Conservation (phyloP, 805 yeast species). For the Candida hispaniensis region DNA sequence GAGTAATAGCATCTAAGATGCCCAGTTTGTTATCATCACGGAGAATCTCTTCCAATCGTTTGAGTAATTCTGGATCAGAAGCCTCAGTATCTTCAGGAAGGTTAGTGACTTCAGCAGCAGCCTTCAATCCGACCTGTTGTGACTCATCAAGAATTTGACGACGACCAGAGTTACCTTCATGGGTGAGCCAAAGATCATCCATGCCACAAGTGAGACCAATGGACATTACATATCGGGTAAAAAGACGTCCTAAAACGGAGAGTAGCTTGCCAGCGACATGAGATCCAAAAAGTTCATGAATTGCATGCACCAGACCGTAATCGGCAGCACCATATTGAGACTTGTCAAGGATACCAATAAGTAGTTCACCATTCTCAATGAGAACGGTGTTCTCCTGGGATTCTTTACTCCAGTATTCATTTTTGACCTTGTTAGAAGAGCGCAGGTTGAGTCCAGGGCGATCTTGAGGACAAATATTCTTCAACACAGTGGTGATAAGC, state of each 20-base stretch:
- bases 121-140: constrained; percentile 73
- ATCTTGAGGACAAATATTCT: constrained; percentile 74
- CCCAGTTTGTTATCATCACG: constrained; percentile 90
- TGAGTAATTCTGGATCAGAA: constrained; percentile 66
- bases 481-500: constrained; percentile 79
- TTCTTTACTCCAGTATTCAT: constrained; percentile 86
- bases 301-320: constrained; percentile 91
- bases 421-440: constrained; percentile 81
- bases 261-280: constrained; percentile 60
- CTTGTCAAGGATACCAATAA: constrained; percentile 91
- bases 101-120: constrained; percentile 92
- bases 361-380: constrained; percentile 74
- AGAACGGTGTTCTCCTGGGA: constrained; percentile 80
- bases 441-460: constrained; percentile 85
- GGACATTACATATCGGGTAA: constrained; percentile 85
- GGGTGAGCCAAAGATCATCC: constrained; percentile 93
- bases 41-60: constrained; percentile 84
- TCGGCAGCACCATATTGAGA: constrained; percentile 98
- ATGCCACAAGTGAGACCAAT: constrained; percentile 98
- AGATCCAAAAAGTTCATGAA: constrained; percentile 93
- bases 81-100: constrained; percentile 41
- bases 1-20: constrained; percentile 89
- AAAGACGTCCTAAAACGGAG: constrained; percentile 86
- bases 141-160: constrained; percentile 67
- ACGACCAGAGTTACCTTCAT: constrained; percentile 86